Base-by-base conservation (phyloP, 78 protist genomes). In the Polysphondylium violaceum region DNA sequence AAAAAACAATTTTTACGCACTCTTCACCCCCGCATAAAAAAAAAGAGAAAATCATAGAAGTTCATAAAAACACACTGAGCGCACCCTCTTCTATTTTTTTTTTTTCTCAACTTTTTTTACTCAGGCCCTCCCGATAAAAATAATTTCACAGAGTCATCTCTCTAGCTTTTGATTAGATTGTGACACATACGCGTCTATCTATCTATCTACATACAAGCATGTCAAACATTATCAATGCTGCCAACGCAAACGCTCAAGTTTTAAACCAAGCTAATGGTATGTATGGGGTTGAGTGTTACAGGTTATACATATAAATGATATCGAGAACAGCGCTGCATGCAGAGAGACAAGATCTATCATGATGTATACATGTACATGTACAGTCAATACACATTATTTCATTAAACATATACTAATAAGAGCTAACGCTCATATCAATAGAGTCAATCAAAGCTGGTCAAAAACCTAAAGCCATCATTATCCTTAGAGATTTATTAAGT, bases 401-500 rank as follows among this genome's bases (percentile, higher is more conserved):
- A n/a, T n/a, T n/a, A n/a, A n/a, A n/a, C n/a, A n/a, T 7, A 35
- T 33, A 33, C 12, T 33, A 25, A 43, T 51, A 41, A 63, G 41
- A 60, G 27, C 36, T 77, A 47, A 36, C n/a, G 31, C 21, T 64
- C n/a, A 12, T 36, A 65, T n/a, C 27, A 29, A 23, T 76, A 79
- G 88, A 79, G 12, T 41, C 53, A 9, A 58, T 79, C 38, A 74
- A 83, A 83, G 19, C n/a, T 43, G 79, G 79, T 16, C 50, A 72
- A 41, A 69, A 43, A 67, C 29, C 36, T 21, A 64, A 56, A 55
- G 90, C 90, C 17, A 7, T 65, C 12, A 38, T 35, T 38, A 60
- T 65, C 16, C 40, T 83, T 25, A 69, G 90, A 58, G 77, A 67
- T 21, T 55, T 69, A n/a, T 63, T 83, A 56, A 40, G 47, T 35